Percentiles rank a stretch among this genome's conserved stretches.
phyloP scores from a whole-genome alignment of 306 rosid species.

The Cucumis melo region DNA sequence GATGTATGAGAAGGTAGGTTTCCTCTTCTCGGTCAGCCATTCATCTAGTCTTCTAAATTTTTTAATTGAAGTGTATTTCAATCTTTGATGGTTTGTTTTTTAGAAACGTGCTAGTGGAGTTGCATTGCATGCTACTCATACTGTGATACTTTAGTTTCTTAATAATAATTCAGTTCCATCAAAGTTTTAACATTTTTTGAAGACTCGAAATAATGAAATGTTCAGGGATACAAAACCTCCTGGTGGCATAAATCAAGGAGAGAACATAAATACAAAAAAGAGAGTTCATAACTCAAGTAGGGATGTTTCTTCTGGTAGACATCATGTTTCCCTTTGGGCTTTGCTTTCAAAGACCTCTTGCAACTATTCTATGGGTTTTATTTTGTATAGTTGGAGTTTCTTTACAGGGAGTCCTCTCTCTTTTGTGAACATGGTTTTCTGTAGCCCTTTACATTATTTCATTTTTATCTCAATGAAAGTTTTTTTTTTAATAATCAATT shows the following conservation, averaged over 20 bases:
- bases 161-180: background rate
- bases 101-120: background rate
- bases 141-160: background rate
- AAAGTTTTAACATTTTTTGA: background rate
- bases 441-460: too few relatives aligned
- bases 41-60: background rate
- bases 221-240: background rate
- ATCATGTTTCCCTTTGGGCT: too few relatives aligned
- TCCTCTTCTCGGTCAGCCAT: background rate
- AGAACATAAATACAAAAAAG: background rate
- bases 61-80: background rate
- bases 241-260: background rate
- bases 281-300: background rate
- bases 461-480: too few relatives aligned
- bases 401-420: too few relatives aligned
- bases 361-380: too few relatives aligned
- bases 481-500: too few relatives aligned
- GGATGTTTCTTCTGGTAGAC: background rate
- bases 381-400: too few relatives aligned
- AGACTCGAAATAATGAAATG: background rate
- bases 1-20: conserved; percentile 88
- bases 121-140: background rate
- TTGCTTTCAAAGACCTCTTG: too few relatives aligned
- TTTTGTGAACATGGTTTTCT: too few relatives aligned
- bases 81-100: background rate